Conservation (phyloP, 768 basidiomycete genomes). For the Gymnopilus dilepis region DNA sequence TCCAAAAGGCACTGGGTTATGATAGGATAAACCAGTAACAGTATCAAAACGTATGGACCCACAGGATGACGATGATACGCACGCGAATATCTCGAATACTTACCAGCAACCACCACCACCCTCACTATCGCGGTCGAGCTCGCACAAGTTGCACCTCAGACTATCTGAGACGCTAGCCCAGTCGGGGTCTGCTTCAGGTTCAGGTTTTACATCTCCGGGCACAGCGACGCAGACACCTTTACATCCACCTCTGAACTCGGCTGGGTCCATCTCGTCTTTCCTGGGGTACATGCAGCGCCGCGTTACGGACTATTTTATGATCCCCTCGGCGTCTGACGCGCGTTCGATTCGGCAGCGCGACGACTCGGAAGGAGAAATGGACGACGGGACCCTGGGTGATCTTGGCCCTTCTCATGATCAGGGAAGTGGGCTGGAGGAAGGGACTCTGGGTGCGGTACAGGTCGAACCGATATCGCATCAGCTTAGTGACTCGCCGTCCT, state of each 20-base stretch:
- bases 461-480: conserved; percentile 7
- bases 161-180: not conserved
- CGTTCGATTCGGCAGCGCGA: not conserved
- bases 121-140: not conserved
- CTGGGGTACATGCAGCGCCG: conserved; percentile 35
- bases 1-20: not conserved
- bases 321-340: conserved; percentile 19
- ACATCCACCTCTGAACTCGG: not conserved
- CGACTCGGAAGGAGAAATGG: not conserved
- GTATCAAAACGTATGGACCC: not conserved
- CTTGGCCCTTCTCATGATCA: conserved; percentile 1
- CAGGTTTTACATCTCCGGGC: not conserved
- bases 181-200: not conserved
- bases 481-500: conserved; percentile 33
- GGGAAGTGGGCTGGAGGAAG: not conserved
- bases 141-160: not conserved
- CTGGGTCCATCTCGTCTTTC: conserved; percentile 24
- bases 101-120: not conserved
- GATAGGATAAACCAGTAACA: conserved; percentile 6
- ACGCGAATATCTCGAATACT: not conserved
- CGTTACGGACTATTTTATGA: conserved; percentile 28
- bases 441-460: not conserved
- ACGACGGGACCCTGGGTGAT: not conserved
- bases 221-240: not conserved
- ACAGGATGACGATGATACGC: conserved; percentile 1